These are phyloP conservation scores for Erodium trifolium DNA, from an alignment of 441 rosid species.

Conservation along the genomic window DNA sequence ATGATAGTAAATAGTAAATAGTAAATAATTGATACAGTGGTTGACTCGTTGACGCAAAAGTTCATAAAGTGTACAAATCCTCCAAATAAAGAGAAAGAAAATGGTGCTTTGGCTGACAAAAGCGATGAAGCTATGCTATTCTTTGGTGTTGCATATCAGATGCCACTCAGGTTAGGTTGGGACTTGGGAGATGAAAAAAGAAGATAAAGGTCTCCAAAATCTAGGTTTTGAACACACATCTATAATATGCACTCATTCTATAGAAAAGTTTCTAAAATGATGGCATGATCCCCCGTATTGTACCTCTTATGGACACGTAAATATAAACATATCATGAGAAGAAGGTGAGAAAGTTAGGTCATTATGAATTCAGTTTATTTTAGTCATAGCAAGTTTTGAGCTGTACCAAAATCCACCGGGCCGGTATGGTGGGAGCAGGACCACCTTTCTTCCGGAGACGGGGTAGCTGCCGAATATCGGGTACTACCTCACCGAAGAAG, in stretches of 20 bases:
- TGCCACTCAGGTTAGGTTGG: not conserved
- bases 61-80: slow-evolving; percentile 20
- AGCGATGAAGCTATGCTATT: not conserved
- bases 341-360: no score
- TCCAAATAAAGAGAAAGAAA: slow-evolving; percentile 24
- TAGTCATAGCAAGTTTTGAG: no score
- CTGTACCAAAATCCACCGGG: no score
- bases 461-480: no score
- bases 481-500: no score
- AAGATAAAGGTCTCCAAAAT: not conserved
- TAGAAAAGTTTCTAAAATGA: not conserved
- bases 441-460: no score
- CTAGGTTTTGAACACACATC: not conserved
- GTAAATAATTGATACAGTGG: not conserved
- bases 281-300: not conserved
- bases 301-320: not conserved
- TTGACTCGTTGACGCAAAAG: slow-evolving; percentile 23
- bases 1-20: not conserved
- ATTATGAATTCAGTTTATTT: no score
- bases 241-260: not conserved
- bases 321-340: not conserved
- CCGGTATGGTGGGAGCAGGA: no score
- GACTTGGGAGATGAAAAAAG: not conserved
- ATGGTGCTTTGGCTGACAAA: slow-evolving; percentile 18
- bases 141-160: not conserved